Conservation (phyloP, 768 basidiomycete species). For the Lentinus tigrinus region DNA sequence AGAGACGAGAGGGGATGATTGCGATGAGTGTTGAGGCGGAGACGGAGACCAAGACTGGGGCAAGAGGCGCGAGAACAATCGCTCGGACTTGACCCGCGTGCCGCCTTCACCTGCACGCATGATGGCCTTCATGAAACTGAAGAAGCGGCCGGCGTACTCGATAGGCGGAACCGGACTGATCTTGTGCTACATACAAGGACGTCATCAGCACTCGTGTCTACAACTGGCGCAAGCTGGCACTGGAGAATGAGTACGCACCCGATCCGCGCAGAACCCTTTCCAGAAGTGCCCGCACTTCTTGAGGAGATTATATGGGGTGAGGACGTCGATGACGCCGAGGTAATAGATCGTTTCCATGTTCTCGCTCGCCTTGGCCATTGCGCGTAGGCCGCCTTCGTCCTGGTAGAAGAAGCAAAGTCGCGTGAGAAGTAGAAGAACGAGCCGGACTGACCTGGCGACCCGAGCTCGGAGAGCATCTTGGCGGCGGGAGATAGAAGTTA, state of each 20-base stretch:
- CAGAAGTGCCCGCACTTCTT: conserved; percentile 90
- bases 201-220: conserved; percentile 7
- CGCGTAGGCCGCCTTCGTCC: conserved; percentile 90
- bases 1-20: not conserved
- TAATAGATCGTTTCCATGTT: conserved; percentile 83
- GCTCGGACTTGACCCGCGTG: conserved; percentile 35
- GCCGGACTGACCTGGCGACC: conserved; percentile 97
- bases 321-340: conserved; percentile 93
- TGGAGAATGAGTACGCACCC: conserved; percentile 61
- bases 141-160: conserved; percentile 90
- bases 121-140: conserved; percentile 78
- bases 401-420: conserved; percentile 96
- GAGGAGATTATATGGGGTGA: conserved; percentile 80
- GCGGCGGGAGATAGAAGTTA: conserved; percentile 95
- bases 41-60: not conserved
- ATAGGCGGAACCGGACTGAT: conserved; percentile 89
- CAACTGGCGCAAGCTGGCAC: no score
- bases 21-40: no score
- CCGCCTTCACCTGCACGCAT: conserved; percentile 81
- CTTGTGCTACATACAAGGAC: conserved; percentile 61
- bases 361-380: conserved; percentile 83
- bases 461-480: conserved; percentile 95
- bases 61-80: not conserved
- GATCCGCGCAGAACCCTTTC: conserved; percentile 86
- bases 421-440: conserved; percentile 99